phyloP scores from a whole-genome alignment of 2,329 filamentous ascomycete species.

The Exophiala sp. region DNA sequence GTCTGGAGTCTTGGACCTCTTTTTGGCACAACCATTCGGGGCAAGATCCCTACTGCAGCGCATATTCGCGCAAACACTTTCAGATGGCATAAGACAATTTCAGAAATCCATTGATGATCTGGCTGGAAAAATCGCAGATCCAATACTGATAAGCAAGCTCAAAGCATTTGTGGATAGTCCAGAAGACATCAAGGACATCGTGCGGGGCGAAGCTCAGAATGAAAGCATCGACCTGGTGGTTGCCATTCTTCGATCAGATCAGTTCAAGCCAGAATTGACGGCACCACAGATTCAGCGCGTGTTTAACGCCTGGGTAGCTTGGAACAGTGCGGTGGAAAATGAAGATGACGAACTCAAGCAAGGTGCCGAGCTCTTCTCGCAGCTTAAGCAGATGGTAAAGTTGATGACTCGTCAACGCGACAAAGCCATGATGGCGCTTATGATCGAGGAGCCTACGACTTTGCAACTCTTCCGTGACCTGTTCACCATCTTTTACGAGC shows the following conservation, averaged over 20 bases:
- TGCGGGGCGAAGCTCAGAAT: constrained; percentile 67
- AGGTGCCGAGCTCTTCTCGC: constrained; percentile 87
- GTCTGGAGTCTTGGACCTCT: constrained; percentile 91
- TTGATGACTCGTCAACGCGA: constrained; percentile 86
- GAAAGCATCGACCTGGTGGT: constrained; percentile 85
- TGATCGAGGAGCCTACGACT: constrained; percentile 96
- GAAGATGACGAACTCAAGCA: constrained; percentile 83
- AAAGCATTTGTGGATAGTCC: constrained; percentile 72
- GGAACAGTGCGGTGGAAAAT: constrained; percentile 91
- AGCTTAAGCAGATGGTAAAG: constrained; percentile 92
- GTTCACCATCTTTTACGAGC: constrained; percentile 98
- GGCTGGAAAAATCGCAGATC: constrained; percentile 73
- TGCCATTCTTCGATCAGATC: constrained; percentile 74
- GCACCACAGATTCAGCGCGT: constrained; percentile 75
- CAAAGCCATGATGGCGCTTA: constrained; percentile 93
- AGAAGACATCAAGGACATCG: constrained; percentile 68
- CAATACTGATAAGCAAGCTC: constrained; percentile 74
- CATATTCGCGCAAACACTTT: constrained; percentile 86
- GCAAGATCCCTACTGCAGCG: constrained; percentile 85
- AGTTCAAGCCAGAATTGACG: constrained; percentile 67
- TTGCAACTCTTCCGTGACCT: constrained; percentile 87
- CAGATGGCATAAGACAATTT: constrained; percentile 82
- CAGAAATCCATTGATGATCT: constrained; percentile 83
- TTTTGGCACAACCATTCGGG: constrained; percentile 92
- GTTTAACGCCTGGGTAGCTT: constrained; percentile 93